Evolutionary conservation across 1,284 basidiomycete genomes (phyloP), one percentile per base, ranked within the genome.

Genomic region (Boletus austroedulis): DNA sequence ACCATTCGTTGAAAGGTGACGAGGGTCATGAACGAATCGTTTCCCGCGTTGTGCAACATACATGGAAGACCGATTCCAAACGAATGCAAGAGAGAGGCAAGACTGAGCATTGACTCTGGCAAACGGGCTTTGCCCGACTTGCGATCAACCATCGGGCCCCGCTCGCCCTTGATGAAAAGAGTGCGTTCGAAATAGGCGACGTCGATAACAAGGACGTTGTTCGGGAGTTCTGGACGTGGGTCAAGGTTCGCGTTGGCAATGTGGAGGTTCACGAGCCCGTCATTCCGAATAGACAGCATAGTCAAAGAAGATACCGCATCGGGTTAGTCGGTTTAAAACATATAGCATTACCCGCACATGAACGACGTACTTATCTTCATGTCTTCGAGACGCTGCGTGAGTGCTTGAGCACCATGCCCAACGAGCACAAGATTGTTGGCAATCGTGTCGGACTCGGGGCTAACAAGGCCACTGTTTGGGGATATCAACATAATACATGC

Each of bases 401-500:
- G 80, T 7, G 78, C 78, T 45, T 74, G 73, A 43, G 82, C 73
- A 29, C 89, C 88, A 62, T 92, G 84, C 2, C 80, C 84, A n/a
- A 94, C 80, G 5, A 94, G 77, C 26, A 94, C 84, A 43, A 94
- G 83, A 9, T 78, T 80, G 69, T 94, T 94, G 34, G 87, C 69
- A 0, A 78, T 72, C 4, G 82, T 86, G 65, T 94, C 91, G 6
- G 85, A 86, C 66, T 93, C 91, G 0, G 92, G 92, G 55, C 85
- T 89, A 2, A 85, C 79, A 24, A 94, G 80, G 61, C 85, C 86
- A 71, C 87, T 89, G 73, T 63, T 61, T 14, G 19, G 55, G 29
- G 65, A 34, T 4, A 15, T 71, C 49, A 67, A 53, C 34, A 57
- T 4, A 9, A 44, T 21, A 44, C 48, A 28, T 47, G 29, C 28